A percentile compares a stretch with the other conserved stretches of the same genome.
These are phyloP conservation scores for Penicillium roqueforti DNA, from an alignment of 495 filamentous ascomycete species.

Conservation along the genomic window DNA sequence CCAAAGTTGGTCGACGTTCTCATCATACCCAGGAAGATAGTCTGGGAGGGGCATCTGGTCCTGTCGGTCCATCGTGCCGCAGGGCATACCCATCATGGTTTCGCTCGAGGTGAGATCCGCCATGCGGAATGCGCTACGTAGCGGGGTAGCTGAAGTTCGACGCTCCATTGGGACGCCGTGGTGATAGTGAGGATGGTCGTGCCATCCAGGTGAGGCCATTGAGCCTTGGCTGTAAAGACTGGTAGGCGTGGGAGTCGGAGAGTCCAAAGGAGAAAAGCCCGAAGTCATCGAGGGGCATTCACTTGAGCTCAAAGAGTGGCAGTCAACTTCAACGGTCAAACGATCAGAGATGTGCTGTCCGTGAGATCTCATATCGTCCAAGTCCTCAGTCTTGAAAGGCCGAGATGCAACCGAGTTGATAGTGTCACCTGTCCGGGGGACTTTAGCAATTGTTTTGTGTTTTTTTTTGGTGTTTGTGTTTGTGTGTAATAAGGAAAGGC, in stretches of 20 bases:
- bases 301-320: slow-evolving; percentile 40
- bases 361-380: slow-evolving; percentile 43
- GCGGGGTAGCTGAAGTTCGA: slow-evolving; percentile 31
- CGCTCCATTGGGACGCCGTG: slow-evolving; percentile 33
- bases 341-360: slow-evolving; percentile 38
- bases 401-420: slow-evolving; percentile 25
- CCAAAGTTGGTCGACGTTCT: slow-evolving; percentile 44
- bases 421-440: slow-evolving; percentile 27
- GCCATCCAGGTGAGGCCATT: slow-evolving; percentile 42
- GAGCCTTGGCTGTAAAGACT: slow-evolving; percentile 44
- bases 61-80: slow-evolving; percentile 33
- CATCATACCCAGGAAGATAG: slow-evolving; percentile 42
- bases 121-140: slow-evolving; percentile 40
- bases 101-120: slow-evolving; percentile 35
- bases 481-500: slow-evolving; percentile 1
- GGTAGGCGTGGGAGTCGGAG: slow-evolving; percentile 43
- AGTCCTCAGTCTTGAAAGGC: slow-evolving; percentile 24
- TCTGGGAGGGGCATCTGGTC: slow-evolving; percentile 39
- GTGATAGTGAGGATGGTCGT: slow-evolving; percentile 32
- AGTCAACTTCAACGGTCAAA: slow-evolving; percentile 44
- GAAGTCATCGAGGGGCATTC: slow-evolving; percentile 46
- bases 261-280: slow-evolving; percentile 45
- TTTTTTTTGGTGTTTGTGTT: neutral
- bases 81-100: slow-evolving; percentile 35
- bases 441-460: slow-evolving; percentile 14